phyloP scores from a whole-genome alignment of 441 rosid species.

The Gossypium davidsonii region DNA sequence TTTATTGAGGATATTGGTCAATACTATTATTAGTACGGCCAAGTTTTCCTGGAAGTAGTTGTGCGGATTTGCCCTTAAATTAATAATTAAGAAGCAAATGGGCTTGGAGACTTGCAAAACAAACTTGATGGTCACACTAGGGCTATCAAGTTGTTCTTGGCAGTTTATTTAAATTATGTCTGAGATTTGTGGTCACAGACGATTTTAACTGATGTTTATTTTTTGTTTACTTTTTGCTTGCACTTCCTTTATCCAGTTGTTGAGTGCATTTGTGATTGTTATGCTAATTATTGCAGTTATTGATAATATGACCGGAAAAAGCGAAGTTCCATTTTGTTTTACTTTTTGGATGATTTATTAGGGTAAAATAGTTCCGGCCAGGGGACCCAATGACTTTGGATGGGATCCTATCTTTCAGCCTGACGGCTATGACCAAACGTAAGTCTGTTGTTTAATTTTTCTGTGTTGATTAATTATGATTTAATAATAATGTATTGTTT shows the following conservation, averaged over 20 bases:
- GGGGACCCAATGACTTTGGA: constrained; percentile 87
- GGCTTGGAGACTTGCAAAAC: not conserved
- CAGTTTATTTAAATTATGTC: not conserved
- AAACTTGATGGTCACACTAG: not conserved
- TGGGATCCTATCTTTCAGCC: constrained; percentile 98
- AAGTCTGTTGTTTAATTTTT: constrained; percentile 7
- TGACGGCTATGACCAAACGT: constrained; percentile 80
- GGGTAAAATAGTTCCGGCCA: constrained; percentile 85
- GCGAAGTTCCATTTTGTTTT: not conserved
- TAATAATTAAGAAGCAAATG: not conserved
- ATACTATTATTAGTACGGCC: not conserved
- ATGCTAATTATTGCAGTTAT: too few species aligned
- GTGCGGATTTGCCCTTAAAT: not conserved
- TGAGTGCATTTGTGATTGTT: not conserved
- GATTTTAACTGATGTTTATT: not conserved
- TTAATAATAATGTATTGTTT: constrained; percentile 1
- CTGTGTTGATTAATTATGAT: not conserved
- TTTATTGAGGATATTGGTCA: not conserved
- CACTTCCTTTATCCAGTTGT: not conserved
- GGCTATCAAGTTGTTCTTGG: not conserved
- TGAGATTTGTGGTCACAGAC: not conserved
- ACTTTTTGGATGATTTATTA: constrained; percentile 27
- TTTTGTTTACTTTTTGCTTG: not conserved
- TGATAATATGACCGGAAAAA: not conserved
- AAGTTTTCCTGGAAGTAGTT: not conserved